Base-by-base conservation (phyloP, 129 eudicot genomes). In the Calendula officinalis region DNA sequence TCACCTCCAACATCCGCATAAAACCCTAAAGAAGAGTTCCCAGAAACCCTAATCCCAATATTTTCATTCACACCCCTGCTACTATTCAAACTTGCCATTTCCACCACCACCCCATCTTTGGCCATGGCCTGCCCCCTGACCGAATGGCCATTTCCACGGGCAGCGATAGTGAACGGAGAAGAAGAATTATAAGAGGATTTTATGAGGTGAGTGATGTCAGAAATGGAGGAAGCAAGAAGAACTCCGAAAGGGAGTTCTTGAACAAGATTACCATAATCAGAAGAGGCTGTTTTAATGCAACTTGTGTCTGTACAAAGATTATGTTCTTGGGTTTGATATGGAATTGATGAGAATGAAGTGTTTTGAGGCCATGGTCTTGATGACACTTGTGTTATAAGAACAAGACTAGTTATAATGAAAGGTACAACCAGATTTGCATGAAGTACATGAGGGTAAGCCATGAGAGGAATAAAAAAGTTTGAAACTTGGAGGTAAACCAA, bases 1-100 rank as follows among this genome's bases (percentile, higher is more conserved):
- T 75, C 79, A 5, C 79, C 79, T 34, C 79, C 79, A 44, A 75
- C 78, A 57, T 73, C 78, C n/a, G 72, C 73, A 66, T 73, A 73
- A 73, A 65, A 73, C 67, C 78, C 78, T 51, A 60, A 33, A 49
- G 69, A 42, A 40, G 55, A 30, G 55, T 68, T 37, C 49, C 79
- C 64, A 33, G 56, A 67, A 67, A 75, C 74, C 40, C 48, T 51
- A 75, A 75, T 75, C 41, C 79, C 69, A 60, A 4, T 11, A 32
- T 35, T 30, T 37, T 8, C 65, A 64, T 44, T 5, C 32, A 6
- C 56, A 62, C 49, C 15, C 40, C 67, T 47, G 0, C 42, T 47
- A 14, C 32, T 67, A 48, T 61, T 67, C 64, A 75, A 60, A 41
- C 50, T 50, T 13, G 56, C 16, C 79, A 75, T 75, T 10, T 75